Base-by-base conservation (phyloP, 257 asterid species). In the Nicotiana noctiflora region DNA sequence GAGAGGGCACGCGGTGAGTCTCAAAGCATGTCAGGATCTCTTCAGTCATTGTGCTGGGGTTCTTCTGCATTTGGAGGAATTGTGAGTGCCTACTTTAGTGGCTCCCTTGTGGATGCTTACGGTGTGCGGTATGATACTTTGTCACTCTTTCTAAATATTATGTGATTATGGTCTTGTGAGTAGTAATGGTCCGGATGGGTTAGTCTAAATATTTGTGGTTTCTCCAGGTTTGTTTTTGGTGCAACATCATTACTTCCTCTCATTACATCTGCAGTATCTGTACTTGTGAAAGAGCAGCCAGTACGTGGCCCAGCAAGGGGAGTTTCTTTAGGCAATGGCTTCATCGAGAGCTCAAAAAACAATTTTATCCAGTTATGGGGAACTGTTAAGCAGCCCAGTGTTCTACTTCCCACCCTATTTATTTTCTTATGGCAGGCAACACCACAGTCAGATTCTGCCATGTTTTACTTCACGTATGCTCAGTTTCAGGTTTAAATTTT, bases 1-100 rank as follows among this genome's bases (percentile, higher is more conserved):
- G 98, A 94, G 87, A 91, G 96, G 89, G 96, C 99, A 81, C 99
- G 99, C 44, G 99, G 99, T 34, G 99, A 96, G 87, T 96, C 98
- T 67, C 99, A 96, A 77, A 96, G 97, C 88, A 88, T 91, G 90
- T 94, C 99, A 25, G 98, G 98, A 77, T 96, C 99, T 72, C 98
- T 96, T 82, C 98, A 96, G 89, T 96, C 99, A 23, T 85, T 96
- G 64, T 96, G 99, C 85, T 96, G 99, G 99, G 98, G 99, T 56
- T 96, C 99, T 17, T 94, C 99, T 40, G 98, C 99, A 81, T 91
- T 94, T 81, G 98, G 99, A 21, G 93, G 97, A 65, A 93, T 96
- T n/a, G 91, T 96, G 12, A 96, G 99, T 86, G 90, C 99, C 65
- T 96, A 94, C 89, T 96, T 94, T 83, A 96, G 99, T 84, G 99